Evolutionary conservation across 306 rosid genomes (phyloP).

Genomic region (Sesbania bispinosa): DNA sequence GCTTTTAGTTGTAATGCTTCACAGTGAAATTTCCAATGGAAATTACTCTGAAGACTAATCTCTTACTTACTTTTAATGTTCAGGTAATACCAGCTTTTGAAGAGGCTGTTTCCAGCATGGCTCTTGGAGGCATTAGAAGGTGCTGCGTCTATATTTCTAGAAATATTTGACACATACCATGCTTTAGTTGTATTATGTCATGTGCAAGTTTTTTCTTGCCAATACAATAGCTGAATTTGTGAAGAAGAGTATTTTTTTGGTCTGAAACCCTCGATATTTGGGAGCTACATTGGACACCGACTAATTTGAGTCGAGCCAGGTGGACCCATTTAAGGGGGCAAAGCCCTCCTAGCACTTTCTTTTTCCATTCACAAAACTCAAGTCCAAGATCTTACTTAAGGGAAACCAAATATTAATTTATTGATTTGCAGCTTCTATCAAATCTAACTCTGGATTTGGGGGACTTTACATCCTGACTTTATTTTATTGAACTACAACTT

Average conservation of each 20-base stretch:
- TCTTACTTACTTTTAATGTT: slow-evolving; percentile 28
- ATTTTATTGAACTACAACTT: slow-evolving; percentile 17
- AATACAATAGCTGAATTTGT: background rate
- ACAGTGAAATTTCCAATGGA: background rate
- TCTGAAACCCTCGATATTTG: no score
- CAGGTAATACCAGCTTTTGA: slow-evolving; percentile 97
- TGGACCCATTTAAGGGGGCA: no score
- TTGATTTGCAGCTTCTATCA: slow-evolving; percentile 18
- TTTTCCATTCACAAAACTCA: no score
- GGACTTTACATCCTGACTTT: background rate
- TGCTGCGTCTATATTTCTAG: slow-evolving; percentile 39
- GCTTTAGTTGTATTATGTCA: slow-evolving; percentile 4
- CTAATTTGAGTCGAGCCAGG: no score
- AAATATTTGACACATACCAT: background rate
- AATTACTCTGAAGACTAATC: slow-evolving; percentile 12
- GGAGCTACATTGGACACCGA: no score
- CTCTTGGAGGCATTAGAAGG: slow-evolving; percentile 88
- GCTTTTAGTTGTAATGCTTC: background rate
- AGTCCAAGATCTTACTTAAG: no score
- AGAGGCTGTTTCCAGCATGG: slow-evolving; percentile 90
- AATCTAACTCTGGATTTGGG: slow-evolving; percentile 10
- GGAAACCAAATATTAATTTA: no score
- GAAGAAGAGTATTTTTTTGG: slow-evolving; percentile 3
- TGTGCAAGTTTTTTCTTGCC: background rate
- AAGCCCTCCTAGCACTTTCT: no score